Evolutionary conservation across 805 yeast genomes (phyloP), one percentile per base, ranked within the genome.

Genomic region (Myxozyma neotropica): DNA sequence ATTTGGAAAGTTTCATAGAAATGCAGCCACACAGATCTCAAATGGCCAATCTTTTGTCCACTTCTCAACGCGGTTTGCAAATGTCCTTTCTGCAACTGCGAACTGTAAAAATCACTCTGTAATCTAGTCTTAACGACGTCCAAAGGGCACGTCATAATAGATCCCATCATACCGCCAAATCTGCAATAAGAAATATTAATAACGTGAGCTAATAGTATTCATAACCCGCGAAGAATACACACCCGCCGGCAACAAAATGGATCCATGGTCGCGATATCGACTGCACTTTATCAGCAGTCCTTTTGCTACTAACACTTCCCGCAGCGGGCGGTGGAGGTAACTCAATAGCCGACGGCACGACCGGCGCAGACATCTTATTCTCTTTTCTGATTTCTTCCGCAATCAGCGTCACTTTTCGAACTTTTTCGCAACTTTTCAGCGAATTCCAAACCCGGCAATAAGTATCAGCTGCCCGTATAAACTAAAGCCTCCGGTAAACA

Each of bases 161-260:
- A 96, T 26, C 99, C 99, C 31, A 93, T 89, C 97, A 94, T 94
- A 15, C 99, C 99, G 35, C 97, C 99, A 26, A 89, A 72, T 13
- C 96, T 96, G 36, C 1, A 13, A 4, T 13, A 38, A 5, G 21
- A 8, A 38, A 8, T 13, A 38, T 10, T 4, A n/a, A 38, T 8
- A 2, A n/a, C n/a, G 8, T 8, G 21, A n/a, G 8, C 7, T 19
- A 4, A 38, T 13, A 38, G 10, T 2, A 38, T 38, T 4, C 4
- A 15, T 19, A 8, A 8, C 12, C n/a, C 17, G 7, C 21, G 2
- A 8, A n/a, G 21, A 35, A 42, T 39, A 44, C 51, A 3, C 35
- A 65, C 68, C 80, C 80, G 8, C 80, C 80, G 33, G 80, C 80
- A 21, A 77, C 69, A 59, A 77, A 77, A 61, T 77, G 80, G 8